Conservation (phyloP, 2,329 filamentous ascomycete genomes). For the Aspergillus oerlinghausenensis region DNA sequence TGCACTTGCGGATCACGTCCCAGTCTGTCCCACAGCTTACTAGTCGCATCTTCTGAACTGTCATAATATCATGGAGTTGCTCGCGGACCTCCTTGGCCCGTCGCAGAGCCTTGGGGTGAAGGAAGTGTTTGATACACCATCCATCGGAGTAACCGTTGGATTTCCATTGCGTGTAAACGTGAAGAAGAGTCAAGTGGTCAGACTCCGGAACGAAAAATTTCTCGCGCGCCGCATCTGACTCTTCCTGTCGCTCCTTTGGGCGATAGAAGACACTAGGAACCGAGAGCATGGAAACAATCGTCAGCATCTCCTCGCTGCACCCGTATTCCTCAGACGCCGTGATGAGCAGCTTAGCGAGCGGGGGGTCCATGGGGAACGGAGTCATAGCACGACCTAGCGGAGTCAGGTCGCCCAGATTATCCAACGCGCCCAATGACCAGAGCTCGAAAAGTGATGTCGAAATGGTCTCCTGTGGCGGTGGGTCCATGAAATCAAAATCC, state of each 20-base stretch:
- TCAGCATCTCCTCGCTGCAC: constrained; percentile 96
- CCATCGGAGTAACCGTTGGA: constrained; percentile 82
- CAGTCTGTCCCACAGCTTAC: constrained; percentile 91
- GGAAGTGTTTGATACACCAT: constrained; percentile 90
- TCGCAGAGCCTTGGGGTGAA: constrained; percentile 90
- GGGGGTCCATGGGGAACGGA: constrained; percentile 96
- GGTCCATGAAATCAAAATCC: constrained; percentile 99
- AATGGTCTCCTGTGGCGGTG: constrained; percentile 95
- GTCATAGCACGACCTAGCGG: constrained; percentile 88
- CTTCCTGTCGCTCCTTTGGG: constrained; percentile 92
- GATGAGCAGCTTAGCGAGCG: constrained; percentile 89
- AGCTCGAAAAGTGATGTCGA: constrained; percentile 95
- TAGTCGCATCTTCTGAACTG: constrained; percentile 83
- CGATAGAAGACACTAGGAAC: constrained; percentile 96
- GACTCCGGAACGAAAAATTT: constrained; percentile 99
- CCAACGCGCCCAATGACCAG: constrained; percentile 89
- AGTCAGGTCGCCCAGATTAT: constrained; percentile 91
- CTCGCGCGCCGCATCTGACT: constrained; percentile 89
- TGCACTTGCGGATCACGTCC: constrained; percentile 92
- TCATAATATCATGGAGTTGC: constrained; percentile 91
- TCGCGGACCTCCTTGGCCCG: constrained; percentile 91
- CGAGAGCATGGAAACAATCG: constrained; percentile 95
- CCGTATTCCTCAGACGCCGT: constrained; percentile 83
- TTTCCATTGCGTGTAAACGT: constrained; percentile 95
- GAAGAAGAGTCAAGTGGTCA: constrained; percentile 89